Conservation (phyloP, 1,284 basidiomycete genomes). For the Fistulinella cinereoalba region DNA sequence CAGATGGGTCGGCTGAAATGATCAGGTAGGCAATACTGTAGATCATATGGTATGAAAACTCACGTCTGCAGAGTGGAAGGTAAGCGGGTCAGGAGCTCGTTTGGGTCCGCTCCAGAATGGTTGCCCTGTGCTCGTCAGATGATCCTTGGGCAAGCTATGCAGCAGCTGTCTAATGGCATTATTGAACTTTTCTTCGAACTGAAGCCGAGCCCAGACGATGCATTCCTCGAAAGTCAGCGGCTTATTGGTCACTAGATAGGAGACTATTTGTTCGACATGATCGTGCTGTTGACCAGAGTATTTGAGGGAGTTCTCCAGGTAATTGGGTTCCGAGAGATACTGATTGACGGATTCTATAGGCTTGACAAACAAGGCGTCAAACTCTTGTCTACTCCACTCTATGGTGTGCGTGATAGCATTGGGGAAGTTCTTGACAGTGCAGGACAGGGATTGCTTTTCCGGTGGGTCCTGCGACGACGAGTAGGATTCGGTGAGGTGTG, state of each 20-base stretch:
- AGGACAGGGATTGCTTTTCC: constrained; percentile 96
- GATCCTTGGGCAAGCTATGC: constrained; percentile 93
- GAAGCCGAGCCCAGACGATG: constrained; percentile 93
- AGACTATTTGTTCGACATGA: constrained; percentile 88
- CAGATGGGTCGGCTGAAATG: constrained; percentile 74
- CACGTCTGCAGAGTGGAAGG: constrained; percentile 85
- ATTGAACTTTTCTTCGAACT: constrained; percentile 94
- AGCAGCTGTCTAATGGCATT: constrained; percentile 93
- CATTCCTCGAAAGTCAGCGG: constrained; percentile 97
- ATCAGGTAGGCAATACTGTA: constrained; percentile 6
- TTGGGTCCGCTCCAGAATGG: constrained; percentile 99
- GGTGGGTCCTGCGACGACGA: constrained; percentile 98
- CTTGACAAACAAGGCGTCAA: constrained; percentile 92
- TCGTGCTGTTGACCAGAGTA: constrained; percentile 89
- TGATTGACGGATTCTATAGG: constrained; percentile 94
- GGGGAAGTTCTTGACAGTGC: constrained; percentile 99
- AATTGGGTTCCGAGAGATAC: constrained; percentile 96
- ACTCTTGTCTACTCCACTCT: constrained; percentile 95
- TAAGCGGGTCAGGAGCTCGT: constrained; percentile 92
- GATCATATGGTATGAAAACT: constrained; percentile 31
- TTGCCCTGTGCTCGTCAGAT: constrained; percentile 84
- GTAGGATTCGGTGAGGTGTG: constrained; percentile 96
- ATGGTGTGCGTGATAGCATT: constrained; percentile 99
- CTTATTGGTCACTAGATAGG: constrained; percentile 89
- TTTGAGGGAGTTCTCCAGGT: constrained; percentile 87